phyloP scores from a whole-genome alignment of 345 rosid species.

The Acer saccharum region DNA sequence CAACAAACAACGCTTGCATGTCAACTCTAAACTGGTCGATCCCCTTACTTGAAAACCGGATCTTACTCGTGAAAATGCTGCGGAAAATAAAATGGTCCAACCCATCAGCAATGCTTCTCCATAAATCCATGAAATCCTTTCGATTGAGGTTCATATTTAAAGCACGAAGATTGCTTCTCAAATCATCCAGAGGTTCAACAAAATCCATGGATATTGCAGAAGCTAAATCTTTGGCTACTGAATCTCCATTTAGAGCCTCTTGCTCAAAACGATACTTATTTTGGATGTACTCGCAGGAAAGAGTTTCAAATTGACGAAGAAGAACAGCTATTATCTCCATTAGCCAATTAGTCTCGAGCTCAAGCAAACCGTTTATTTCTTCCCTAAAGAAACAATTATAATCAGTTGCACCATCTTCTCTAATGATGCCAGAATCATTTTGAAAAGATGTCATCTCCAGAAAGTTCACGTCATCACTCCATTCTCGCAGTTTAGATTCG shows the following conservation, averaged over 20 bases:
- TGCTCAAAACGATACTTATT: constrained; percentile 32
- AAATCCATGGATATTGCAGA: constrained; percentile 38
- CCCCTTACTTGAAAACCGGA: constrained; percentile 30
- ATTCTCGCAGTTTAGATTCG: constrained; percentile 57
- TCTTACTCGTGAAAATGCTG: constrained; percentile 36
- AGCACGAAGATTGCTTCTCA: constrained; percentile 45
- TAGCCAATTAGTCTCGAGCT: constrained; percentile 68
- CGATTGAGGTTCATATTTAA: constrained; percentile 47
- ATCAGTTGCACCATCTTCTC: constrained; percentile 17
- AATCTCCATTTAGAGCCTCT: constrained; percentile 15
- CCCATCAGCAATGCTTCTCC: constrained; percentile 77
- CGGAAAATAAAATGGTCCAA: constrained; percentile 64
- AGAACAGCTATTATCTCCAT: constrained; percentile 56
- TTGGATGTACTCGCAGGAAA: constrained; percentile 40
- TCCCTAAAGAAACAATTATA: constrained; percentile 57
- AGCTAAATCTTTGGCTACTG: neutral
- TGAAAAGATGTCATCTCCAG: constrained; percentile 60
- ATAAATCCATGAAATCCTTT: constrained; percentile 72
- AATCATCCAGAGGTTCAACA: constrained; percentile 52
- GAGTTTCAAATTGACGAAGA: constrained; percentile 67
- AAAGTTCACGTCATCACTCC: constrained; percentile 74
- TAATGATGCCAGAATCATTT: constrained; percentile 16
- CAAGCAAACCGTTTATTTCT: constrained; percentile 66
- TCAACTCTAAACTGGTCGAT: constrained; percentile 44
- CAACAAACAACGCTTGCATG: constrained; percentile 51